Base-by-base conservation (phyloP, 257 asterid genomes). In the Solanum rostratum region DNA sequence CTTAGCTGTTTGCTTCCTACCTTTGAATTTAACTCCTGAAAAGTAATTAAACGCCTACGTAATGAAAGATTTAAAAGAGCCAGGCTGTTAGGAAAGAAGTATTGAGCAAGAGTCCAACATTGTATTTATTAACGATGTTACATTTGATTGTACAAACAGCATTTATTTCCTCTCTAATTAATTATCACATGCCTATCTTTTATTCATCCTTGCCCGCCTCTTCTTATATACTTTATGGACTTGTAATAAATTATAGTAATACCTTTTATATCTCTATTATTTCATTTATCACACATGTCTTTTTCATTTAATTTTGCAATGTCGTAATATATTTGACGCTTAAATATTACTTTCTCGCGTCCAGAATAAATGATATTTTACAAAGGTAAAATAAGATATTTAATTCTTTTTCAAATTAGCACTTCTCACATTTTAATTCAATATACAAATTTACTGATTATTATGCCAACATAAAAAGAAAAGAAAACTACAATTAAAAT, bases 21-120 rank as follows among this genome's bases (percentile, higher is more conserved):
- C n/a, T n/a, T n/a, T n/a, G n/a, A n/a, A 19, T 19, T 19, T 3
- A 55, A 55, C 2, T 55, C 1, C 19, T 30, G 3, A 30, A 0
- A 1, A 55, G 1, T 7, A 55, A 0, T 2, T 55, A 19, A 7
- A 55, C 11, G 8, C 19, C 0, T 81, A 84, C 74, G 8, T 84
- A 84, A 81, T 70, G 68, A 9, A 60, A 29, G 46, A 80, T 82
- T 41, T 87, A 33, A 82, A 62, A 85, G 80, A 76, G 73, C 84
- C 88, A 87, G 88, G 83, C 86, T 85, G 88, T 83, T 65, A 3
- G n/a, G 16, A 87, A 78, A 54, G 71, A 15, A 46, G 62, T 46
- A 49, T 76, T 14, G 81, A 14, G 15, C 24, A 24, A 76, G 81
- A 24, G 62, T 46, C 62, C 81, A 76, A 49, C 81, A 76, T 19